Percentiles rank a stretch among this genome's conserved stretches.
Conservation (phyloP, 83 land plant genomes). For the Picea abies region DNA sequence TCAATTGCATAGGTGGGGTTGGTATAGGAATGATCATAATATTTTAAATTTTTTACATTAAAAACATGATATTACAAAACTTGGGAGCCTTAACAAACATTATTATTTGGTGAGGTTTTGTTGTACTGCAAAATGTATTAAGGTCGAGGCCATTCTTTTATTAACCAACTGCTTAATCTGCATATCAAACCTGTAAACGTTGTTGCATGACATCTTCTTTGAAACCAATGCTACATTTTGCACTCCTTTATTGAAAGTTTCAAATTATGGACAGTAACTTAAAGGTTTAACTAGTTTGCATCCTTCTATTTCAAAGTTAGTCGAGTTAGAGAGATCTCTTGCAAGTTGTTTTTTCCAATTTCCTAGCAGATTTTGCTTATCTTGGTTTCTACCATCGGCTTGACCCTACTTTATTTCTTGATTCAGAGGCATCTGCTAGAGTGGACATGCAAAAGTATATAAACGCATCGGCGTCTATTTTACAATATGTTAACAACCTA, state of each 20-base stretch:
- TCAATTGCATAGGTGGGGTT: too few species aligned
- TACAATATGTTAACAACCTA: constrained; percentile 68
- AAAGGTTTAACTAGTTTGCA: not conserved
- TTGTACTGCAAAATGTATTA: too few species aligned
- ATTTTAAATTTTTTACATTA: too few species aligned
- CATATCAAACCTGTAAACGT: too few species aligned
- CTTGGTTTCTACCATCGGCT: not conserved
- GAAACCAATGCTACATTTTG: not conserved
- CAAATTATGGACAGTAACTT: not conserved
- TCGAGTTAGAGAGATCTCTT: not conserved
- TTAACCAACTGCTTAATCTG: too few species aligned
- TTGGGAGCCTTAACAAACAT: too few species aligned
- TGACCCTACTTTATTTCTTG: not conserved
- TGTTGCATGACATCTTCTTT: not conserved
- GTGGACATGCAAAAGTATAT: constrained; percentile 67
- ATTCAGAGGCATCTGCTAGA: constrained; percentile 68
- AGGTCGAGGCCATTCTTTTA: too few species aligned
- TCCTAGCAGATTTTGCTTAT: not conserved
- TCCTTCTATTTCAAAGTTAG: not conserved
- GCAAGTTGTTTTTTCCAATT: not conserved
- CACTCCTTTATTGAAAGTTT: not conserved
- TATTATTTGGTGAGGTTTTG: too few species aligned
- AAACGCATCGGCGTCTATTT: constrained; percentile 53
- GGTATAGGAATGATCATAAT: too few species aligned
- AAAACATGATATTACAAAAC: too few species aligned